Conservation (phyloP, 768 basidiomycete species). For the Crepidotus variabilis region DNA sequence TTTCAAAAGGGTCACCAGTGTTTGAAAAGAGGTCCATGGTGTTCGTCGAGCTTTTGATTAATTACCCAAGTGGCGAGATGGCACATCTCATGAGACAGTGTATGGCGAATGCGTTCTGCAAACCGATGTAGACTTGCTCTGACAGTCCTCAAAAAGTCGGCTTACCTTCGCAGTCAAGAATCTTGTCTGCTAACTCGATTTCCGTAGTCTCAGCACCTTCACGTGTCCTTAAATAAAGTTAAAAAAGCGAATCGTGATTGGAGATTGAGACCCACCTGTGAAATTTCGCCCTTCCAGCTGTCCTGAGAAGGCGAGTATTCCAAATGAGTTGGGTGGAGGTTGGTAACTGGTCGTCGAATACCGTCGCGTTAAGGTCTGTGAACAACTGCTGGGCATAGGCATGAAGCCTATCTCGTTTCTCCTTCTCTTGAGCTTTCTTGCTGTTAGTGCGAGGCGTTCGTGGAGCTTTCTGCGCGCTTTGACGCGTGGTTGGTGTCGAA, state of each 20-base stretch:
- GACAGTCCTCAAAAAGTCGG: background rate
- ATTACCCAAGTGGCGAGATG: slow-evolving; percentile 88
- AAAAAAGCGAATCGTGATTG: background rate
- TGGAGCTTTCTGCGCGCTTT: background rate
- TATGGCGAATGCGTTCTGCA: slow-evolving; percentile 75
- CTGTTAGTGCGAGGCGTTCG: slow-evolving; percentile 19
- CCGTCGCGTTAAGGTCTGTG: slow-evolving; percentile 48
- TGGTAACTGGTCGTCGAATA: slow-evolving; percentile 57
- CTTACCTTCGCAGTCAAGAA: slow-evolving; percentile 73
- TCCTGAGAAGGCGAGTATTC: slow-evolving; percentile 63
- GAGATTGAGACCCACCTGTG: slow-evolving; percentile 37
- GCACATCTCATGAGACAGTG: slow-evolving; percentile 90
- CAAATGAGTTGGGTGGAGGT: slow-evolving; percentile 54
- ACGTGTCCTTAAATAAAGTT: slow-evolving; percentile 24
- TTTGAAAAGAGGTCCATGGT: slow-evolving; percentile 72
- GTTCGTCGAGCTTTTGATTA: slow-evolving; percentile 62
- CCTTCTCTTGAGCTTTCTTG: slow-evolving; percentile 40
- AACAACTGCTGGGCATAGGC: slow-evolving; percentile 60
- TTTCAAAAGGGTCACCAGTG: slow-evolving; percentile 45
- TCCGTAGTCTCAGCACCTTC: slow-evolving; percentile 56
- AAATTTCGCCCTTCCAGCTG: slow-evolving; percentile 70
- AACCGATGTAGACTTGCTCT: background rate
- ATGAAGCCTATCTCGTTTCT: slow-evolving; percentile 41
- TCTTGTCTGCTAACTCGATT: slow-evolving; percentile 81
- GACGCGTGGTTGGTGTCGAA: background rate